Evolutionary conservation across 768 basidiomycete species (phyloP), one percentile per base, ranked within the genome.

Genomic region (Boletus huronensis): DNA sequence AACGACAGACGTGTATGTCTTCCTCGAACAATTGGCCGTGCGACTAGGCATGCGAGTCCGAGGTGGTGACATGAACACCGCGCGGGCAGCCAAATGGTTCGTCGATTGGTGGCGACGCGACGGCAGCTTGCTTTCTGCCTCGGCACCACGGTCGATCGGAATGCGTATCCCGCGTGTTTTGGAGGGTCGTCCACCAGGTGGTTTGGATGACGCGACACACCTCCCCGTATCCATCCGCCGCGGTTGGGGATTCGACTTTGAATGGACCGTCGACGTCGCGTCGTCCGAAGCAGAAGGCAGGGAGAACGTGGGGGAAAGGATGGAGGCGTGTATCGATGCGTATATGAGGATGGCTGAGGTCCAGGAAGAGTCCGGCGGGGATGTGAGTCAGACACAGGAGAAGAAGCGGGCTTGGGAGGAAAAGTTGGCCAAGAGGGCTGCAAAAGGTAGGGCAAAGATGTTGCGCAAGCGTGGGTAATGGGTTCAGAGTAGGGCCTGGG

Each of bases 171-270:
- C 49, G 16, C 42, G 16, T 23, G 8, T 43, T 17, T 31, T 16
- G 29, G 46, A 34, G 17, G 29, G 26, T 21, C 49, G 26, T 38
- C 10, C 43, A 35, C 16, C 3, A 9, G 38, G 8, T 4, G n/a
- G 39, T 25, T 48, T 7, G 14, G 50, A 3, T n/a, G 45, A 52
- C 1, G 38, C 9, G 29, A 10, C 25, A 3, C 29, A 19, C 23
- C 21, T 10, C 9, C 38, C 49, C 2, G 41, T n/a, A 13, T 53
- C 48, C 39, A 64, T 65, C 41, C 73, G 72, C n/a, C 82, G 80
- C 48, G 89, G 88, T 3, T 92, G 90, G 90, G 90, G 90, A 48
- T 90, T 92, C 64, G 90, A 92, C 70, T 82, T 92, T 55, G 85
- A 91, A 69, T 90, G 88, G 89, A 70, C 74, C 14, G 51, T 63